Evolutionary conservation across 805 yeast genomes (phyloP).

Genomic region (Cyberlindnera euphorbiiphila): DNA sequence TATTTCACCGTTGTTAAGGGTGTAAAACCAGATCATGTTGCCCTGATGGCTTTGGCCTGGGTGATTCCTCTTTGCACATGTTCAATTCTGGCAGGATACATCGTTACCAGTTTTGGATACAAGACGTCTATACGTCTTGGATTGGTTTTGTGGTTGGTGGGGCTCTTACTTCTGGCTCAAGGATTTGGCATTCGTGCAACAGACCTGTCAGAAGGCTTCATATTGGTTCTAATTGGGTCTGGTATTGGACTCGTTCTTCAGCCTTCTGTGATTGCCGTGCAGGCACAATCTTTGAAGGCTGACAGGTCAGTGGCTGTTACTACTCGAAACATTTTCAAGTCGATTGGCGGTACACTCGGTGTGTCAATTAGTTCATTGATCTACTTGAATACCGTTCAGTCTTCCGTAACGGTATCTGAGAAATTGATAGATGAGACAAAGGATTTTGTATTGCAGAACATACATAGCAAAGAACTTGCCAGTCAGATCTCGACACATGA

Average conservation of each 20-base stretch:
- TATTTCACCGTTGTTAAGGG: constrained; percentile 38
- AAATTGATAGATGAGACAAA: constrained; percentile 7
- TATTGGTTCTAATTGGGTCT: constrained; percentile 35
- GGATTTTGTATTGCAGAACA: constrained; percentile 9
- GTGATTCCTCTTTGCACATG: constrained; percentile 40
- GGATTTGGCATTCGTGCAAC: constrained; percentile 28
- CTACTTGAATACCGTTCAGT: constrained; percentile 9
- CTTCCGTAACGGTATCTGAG: constrained; percentile 2
- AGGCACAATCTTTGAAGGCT: constrained; percentile 45
- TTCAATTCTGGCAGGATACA: constrained; percentile 42
- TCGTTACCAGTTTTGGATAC: constrained; percentile 42
- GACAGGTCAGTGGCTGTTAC: constrained; percentile 59
- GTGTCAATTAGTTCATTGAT: constrained; percentile 36
- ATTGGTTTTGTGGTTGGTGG: constrained; percentile 38
- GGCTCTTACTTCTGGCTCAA: constrained; percentile 34
- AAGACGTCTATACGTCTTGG: constrained; percentile 40
- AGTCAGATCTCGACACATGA: constrained; percentile 1
- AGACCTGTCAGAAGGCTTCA: constrained; percentile 31
- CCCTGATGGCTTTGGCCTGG: constrained; percentile 33
- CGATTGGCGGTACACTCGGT: constrained; percentile 60
- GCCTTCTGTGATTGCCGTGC: constrained; percentile 41
- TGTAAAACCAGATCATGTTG: constrained; percentile 5
- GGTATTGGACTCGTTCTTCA: constrained; percentile 37
- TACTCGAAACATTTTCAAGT: constrained; percentile 50
- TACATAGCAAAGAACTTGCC: constrained; percentile 5